Evolutionary conservation across 2,329 filamentous ascomycete species (phyloP), one percentile per base, ranked within the genome.

Genomic region (Apiospora saccharicola): DNA sequence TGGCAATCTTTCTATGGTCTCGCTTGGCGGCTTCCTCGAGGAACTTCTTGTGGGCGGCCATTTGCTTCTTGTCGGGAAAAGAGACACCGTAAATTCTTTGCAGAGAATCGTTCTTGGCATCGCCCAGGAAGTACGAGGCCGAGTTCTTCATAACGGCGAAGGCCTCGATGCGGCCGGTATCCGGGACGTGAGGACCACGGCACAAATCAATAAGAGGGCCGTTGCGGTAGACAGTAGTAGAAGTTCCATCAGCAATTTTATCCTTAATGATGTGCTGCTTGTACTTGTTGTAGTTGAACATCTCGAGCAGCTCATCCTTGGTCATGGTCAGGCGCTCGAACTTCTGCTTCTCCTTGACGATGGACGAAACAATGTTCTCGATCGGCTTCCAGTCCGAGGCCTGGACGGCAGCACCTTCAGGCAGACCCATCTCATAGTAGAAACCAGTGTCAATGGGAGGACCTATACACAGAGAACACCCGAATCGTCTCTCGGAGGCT

Each of bases 211-310:
- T 98, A 72, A 98, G 87, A 19, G 95, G 95, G 72, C 96, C 96
- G 79, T 95, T 97, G 75, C 94, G 91, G 84, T 98, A 99, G 53
- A 98, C 96, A 13, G 96, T 98, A 81, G 94, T 97, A 81, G 89
- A 94, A 71, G 94, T 95, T 77, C 94, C 95, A 77, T 98, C 94
- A 51, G 92, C 87, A 74, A 98, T 94, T 83, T 97, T 95, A 86
- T 95, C 93, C 78, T 94, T 92, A 85, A 99, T 98, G 83, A 98
- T 97, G 83, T 98, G 94, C 82, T 97, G 91, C 90, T 99, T 98
- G 88, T 98, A 98, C 82, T 96, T 96, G 89, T 97, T 98, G 88
- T 97, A 97, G 78, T 91, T 90, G 87, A 98, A 98, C 94, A 98
- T 98, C 82, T 98, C 94, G 70, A 96, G 90, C 69, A 98, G 88